Percentiles rank a stretch among this genome's conserved stretches.
phyloP scores from a whole-genome alignment of 2,329 filamentous ascomycete species.

The Cytospora chrysosperma region DNA sequence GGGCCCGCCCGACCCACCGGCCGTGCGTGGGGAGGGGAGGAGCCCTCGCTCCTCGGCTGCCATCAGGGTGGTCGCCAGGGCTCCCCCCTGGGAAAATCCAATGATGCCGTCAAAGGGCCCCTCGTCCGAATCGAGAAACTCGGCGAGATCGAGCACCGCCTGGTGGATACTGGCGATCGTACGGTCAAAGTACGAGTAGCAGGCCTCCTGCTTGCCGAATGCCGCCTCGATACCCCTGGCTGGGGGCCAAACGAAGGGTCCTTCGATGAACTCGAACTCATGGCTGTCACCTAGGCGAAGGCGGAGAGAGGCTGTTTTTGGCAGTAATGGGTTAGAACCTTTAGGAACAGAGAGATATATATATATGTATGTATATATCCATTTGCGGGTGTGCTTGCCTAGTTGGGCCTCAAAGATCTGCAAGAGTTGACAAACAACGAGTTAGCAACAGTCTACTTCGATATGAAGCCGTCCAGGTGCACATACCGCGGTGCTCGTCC shows the following conservation, averaged over 20 bases:
- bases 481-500: neutral
- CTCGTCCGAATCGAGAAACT: neutral
- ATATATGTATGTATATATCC: too few relatives aligned
- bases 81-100: neutral
- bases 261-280: neutral
- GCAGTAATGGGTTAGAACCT: neutral
- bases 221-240: neutral
- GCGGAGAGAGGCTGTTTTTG: neutral
- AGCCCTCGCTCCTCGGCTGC: neutral
- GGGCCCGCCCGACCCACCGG: neutral
- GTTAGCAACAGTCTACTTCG: neutral
- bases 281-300: neutral
- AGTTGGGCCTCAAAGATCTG: slow-evolving; percentile 1
- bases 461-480: neutral
- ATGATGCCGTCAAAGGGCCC: neutral
- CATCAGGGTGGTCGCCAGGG: neutral
- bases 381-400: neutral
- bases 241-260: neutral
- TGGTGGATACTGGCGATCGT: neutral
- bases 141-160: neutral
- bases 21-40: neutral
- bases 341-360: neutral
- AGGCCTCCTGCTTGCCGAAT: neutral
- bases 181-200: neutral
- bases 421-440: neutral